Evolutionary conservation across 1,284 basidiomycete genomes (phyloP).

Genomic region (Fomitopsis betulina): DNA sequence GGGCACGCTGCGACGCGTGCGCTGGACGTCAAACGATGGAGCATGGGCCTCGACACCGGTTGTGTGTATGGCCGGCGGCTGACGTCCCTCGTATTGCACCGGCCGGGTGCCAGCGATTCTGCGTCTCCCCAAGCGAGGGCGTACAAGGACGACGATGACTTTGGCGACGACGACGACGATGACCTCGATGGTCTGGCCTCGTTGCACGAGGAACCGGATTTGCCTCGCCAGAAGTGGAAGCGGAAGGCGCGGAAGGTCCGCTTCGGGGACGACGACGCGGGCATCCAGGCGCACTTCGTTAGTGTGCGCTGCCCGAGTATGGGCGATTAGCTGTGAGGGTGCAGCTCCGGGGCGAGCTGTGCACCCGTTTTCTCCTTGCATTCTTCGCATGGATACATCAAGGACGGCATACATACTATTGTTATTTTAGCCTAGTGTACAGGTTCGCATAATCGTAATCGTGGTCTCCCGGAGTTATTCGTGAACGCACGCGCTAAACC

Average conservation of each 20-base stretch:
- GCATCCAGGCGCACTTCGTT: conserved; percentile 19
- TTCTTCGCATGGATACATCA: background rate
- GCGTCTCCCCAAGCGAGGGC: conserved; percentile 1
- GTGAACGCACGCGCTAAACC: too few relatives aligned
- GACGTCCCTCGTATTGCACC: conserved; percentile 53
- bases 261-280: conserved; percentile 22
- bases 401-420: background rate
- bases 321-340: conserved; percentile 7
- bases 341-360: too few relatives aligned
- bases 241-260: conserved; percentile 16
- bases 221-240: conserved; percentile 5
- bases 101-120: conserved; percentile 13
- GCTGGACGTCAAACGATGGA: conserved; percentile 75
- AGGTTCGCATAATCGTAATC: background rate
- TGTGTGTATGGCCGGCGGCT: conserved; percentile 64
- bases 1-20: conserved; percentile 77
- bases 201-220: conserved; percentile 1
- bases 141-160: conserved; percentile 12
- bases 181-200: conserved; percentile 17
- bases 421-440: background rate
- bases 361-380: background rate
- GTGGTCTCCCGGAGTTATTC: too few relatives aligned
- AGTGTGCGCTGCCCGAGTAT: conserved; percentile 23
- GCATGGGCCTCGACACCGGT: conserved; percentile 77
- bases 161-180: conserved; percentile 25